Conservation (phyloP, 805 yeast species). For the Pichia rugopelliculosa region DNA sequence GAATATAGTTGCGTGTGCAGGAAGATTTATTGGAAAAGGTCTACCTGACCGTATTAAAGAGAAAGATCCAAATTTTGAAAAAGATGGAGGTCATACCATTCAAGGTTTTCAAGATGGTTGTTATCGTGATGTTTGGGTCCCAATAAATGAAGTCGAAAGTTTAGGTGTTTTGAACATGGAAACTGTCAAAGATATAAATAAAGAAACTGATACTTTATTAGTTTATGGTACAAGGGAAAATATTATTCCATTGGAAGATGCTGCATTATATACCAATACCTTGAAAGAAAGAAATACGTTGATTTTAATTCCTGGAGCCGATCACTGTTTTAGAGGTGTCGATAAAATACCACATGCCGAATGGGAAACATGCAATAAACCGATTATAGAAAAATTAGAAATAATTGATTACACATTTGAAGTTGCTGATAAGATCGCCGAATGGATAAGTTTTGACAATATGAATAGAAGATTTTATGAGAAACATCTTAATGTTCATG, state of each 20-base stretch:
- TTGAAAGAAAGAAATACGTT: constrained; percentile 54
- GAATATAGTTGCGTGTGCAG: constrained; percentile 62
- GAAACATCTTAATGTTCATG: constrained; percentile 29
- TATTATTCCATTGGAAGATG: constrained; percentile 59
- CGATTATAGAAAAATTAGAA: constrained; percentile 28
- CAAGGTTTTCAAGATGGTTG: constrained; percentile 46
- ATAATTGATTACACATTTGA: constrained; percentile 51
- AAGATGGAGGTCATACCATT: constrained; percentile 34
- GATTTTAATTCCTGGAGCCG: constrained; percentile 57
- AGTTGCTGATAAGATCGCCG: constrained; percentile 42
- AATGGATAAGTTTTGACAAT: constrained; percentile 36
- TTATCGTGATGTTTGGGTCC: constrained; percentile 34
- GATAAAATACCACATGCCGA: constrained; percentile 29
- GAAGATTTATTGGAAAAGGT: constrained; percentile 52
- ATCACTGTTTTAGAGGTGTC: constrained; percentile 71
- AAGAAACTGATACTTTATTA: constrained; percentile 45
- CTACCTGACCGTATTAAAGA: constrained; percentile 33
- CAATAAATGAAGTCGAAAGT: constrained; percentile 43
- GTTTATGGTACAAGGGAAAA: constrained; percentile 66
- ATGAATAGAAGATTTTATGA: constrained; percentile 48
- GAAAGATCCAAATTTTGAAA: constrained; percentile 32
- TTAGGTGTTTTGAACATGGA: constrained; percentile 42
- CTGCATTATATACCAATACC: constrained; percentile 48
- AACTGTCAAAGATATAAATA: constrained; percentile 26
- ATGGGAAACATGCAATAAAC: constrained; percentile 14